phyloP scores from a whole-genome alignment of 495 filamentous ascomycete species.

The Sabuloglossum arenarium region DNA sequence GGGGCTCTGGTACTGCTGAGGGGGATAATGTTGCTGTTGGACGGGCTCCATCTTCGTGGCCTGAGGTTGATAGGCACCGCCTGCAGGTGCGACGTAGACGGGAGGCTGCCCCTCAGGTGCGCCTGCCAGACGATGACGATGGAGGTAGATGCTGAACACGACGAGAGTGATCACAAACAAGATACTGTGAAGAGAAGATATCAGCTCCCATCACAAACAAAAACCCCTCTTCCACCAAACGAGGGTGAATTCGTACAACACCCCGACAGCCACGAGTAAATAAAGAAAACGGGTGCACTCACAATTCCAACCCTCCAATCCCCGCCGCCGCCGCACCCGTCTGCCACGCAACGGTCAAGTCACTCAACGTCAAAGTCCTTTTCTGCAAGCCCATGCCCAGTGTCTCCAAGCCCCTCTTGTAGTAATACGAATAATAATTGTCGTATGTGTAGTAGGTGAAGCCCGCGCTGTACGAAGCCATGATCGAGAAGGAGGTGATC shows the following conservation, averaged over 20 bases:
- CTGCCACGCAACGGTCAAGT: background rate
- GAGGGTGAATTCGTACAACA: too few relatives aligned
- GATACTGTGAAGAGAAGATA: background rate
- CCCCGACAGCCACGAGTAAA: background rate
- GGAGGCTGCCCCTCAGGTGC: background rate
- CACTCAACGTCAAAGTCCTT: too few relatives aligned
- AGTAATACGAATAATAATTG: background rate
- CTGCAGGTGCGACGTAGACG: background rate
- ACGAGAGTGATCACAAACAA: background rate
- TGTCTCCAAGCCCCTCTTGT: background rate
- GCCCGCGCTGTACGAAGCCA: background rate
- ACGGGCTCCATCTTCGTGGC: background rate
- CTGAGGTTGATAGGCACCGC: background rate
- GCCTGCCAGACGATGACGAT: background rate
- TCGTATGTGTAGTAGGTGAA: background rate
- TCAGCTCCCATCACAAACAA: background rate
- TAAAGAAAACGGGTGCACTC: background rate
- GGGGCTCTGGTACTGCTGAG: background rate
- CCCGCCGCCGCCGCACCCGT: slow-evolving; percentile 1
- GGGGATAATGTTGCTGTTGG: background rate
- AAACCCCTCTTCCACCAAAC: too few relatives aligned
- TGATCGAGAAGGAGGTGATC: background rate
- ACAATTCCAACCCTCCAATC: background rate
- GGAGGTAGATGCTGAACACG: background rate
- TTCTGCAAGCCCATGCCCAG: too few relatives aligned